phyloP scores from a whole-genome alignment of 805 yeast species.

The Lipomyces sp. region DNA sequence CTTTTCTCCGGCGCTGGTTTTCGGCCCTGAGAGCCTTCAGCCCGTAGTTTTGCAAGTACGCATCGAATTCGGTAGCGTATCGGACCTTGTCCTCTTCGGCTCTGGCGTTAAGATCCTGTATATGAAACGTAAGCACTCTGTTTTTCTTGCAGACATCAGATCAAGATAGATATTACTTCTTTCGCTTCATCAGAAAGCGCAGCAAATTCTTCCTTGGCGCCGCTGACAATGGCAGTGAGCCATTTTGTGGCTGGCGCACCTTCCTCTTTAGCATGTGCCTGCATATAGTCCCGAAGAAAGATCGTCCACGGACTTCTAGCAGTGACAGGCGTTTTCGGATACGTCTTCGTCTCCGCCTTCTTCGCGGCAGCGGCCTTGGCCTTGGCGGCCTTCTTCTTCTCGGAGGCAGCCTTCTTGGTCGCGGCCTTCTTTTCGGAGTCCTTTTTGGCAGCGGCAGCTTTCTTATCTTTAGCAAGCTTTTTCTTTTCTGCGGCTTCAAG shows the following conservation, averaged over 20 bases:
- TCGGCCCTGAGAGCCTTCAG: conserved; percentile 5
- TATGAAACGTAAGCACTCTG: too few species aligned
- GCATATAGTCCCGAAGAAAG: background rate
- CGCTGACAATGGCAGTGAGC: too few species aligned
- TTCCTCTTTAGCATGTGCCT: background rate
- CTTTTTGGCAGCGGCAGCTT: conserved; percentile 1
- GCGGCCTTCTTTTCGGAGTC: conserved; percentile 5
- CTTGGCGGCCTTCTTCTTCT: conserved; percentile 5
- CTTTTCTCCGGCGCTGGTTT: conserved; percentile 9
- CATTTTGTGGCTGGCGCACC: too few species aligned
- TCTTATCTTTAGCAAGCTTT: conserved; percentile 5
- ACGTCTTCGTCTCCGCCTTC: conserved; percentile 1
- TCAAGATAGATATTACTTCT: too few species aligned
- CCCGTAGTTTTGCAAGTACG: conserved; percentile 8
- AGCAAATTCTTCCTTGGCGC: too few species aligned
- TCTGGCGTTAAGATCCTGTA: background rate
- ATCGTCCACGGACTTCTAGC: conserved; percentile 4
- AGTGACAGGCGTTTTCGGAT: conserved; percentile 1
- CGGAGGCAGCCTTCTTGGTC: conserved; percentile 5
- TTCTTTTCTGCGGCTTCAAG: background rate
- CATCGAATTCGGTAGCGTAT: conserved; percentile 16
- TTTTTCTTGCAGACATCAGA: too few species aligned
- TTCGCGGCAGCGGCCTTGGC: background rate
- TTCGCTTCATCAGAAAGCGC: too few species aligned
- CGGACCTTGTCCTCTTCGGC: conserved; percentile 13